Percentiles rank a stretch among this genome's conserved stretches.
Conservation (phyloP, 2,329 filamentous ascomycete species). For the Alternaria conjuncta region DNA sequence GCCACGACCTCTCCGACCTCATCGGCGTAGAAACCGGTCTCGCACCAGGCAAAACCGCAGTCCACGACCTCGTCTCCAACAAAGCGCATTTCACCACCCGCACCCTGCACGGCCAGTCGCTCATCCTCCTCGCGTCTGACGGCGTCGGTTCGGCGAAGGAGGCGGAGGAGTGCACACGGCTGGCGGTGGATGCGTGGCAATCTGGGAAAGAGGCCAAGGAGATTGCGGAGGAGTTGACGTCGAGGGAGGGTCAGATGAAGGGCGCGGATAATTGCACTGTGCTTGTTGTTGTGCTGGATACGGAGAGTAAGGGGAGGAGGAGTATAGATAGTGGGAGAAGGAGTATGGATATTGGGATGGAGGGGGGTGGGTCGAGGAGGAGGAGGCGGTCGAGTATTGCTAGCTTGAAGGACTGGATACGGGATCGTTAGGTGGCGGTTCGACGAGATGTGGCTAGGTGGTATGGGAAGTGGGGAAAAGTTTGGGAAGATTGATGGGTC, state of each 20-base stretch:
- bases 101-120: conserved; percentile 20
- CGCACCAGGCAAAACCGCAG: conserved; percentile 27
- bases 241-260: conserved; percentile 16
- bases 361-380: conserved; percentile 3
- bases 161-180: conserved; percentile 23
- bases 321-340: conserved; percentile 14
- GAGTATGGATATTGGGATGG: conserved; percentile 11
- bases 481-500: background rate
- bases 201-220: conserved; percentile 19
- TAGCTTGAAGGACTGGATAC: conserved; percentile 22
- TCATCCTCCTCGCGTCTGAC: conserved; percentile 31
- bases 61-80: conserved; percentile 29
- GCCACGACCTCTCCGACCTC: conserved; percentile 31
- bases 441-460: background rate
- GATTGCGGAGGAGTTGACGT: conserved; percentile 27
- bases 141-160: conserved; percentile 28
- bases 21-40: conserved; percentile 32
- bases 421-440: conserved; percentile 4
- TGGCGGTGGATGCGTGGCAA: conserved; percentile 22
- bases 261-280: conserved; percentile 34
- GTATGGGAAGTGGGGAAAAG: background rate
- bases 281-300: conserved; percentile 25
- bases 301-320: conserved; percentile 14
- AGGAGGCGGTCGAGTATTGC: conserved; percentile 17
- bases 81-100: conserved; percentile 29